Conservation (phyloP, 176 grass and related monocot species). For the Triticum urartu region DNA sequence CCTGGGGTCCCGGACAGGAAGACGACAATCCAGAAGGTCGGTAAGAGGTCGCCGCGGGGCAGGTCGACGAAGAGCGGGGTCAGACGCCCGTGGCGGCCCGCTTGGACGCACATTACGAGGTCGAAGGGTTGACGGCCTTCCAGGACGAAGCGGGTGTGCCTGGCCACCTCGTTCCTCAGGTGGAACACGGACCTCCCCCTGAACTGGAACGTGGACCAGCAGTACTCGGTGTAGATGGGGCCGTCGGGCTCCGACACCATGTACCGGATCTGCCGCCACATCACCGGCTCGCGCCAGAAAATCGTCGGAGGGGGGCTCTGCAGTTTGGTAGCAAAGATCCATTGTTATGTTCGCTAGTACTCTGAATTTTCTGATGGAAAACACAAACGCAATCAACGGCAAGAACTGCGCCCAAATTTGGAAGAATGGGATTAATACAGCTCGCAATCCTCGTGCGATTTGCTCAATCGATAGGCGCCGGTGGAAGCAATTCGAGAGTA, state of each 20-base stretch:
- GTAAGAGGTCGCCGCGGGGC: not conserved
- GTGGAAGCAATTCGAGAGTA: not conserved
- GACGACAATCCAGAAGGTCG: not conserved
- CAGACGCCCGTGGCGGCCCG: not conserved
- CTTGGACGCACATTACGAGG: slow-evolving; percentile 2
- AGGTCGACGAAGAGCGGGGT: slow-evolving; percentile 29
- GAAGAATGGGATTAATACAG: too few relatives aligned
- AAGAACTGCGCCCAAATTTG: too few relatives aligned
- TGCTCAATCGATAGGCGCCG: not conserved
- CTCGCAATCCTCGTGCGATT: not conserved
- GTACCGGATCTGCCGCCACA: not conserved
- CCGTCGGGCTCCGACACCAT: not conserved
- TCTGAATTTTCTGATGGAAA: too few relatives aligned
- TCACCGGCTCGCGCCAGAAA: not conserved
- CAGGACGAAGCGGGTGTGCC: not conserved
- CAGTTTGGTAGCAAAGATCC: not conserved
- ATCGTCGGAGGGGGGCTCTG: not conserved
- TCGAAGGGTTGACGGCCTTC: not conserved
- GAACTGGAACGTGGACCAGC: not conserved
- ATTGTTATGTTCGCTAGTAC: not conserved
- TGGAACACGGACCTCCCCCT: not conserved
- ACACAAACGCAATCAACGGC: too few relatives aligned
- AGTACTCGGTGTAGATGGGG: not conserved
- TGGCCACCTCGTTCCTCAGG: not conserved
- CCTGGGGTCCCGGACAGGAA: not conserved